These are phyloP conservation scores for Sarocladiaceae sp. DNA, from an alignment of 2,329 filamentous ascomycete species.

Conservation along the genomic window DNA sequence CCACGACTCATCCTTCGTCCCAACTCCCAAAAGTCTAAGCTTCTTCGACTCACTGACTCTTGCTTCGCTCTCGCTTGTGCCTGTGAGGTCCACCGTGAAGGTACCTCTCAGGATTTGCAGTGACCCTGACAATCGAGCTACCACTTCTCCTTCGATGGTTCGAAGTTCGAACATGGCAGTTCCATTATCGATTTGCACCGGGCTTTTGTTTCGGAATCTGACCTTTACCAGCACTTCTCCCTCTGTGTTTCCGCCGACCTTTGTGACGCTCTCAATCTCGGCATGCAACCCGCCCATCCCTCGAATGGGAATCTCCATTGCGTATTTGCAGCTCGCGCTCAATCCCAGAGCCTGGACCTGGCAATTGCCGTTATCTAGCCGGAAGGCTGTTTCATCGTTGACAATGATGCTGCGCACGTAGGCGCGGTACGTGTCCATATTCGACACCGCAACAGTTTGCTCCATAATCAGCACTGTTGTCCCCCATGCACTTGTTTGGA, in stretches of 20 bases:
- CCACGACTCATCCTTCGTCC: slow-evolving; percentile 22
- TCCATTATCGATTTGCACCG: slow-evolving; percentile 27
- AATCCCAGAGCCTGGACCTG: slow-evolving; percentile 21
- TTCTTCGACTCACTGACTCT: slow-evolving; percentile 7
- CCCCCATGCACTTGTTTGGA: slow-evolving; percentile 23
- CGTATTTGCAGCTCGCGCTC: slow-evolving; percentile 19
- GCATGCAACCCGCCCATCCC: slow-evolving; percentile 22
- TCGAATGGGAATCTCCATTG: slow-evolving; percentile 22
- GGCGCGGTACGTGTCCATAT: slow-evolving; percentile 23
- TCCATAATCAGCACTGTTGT: slow-evolving; percentile 21
- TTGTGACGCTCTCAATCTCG: slow-evolving; percentile 16
- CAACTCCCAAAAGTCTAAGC: slow-evolving; percentile 21
- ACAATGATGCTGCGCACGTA: slow-evolving; percentile 26
- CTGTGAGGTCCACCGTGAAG: slow-evolving; percentile 22
- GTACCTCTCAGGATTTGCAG: slow-evolving; percentile 23
- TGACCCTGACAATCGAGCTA: slow-evolving; percentile 24
- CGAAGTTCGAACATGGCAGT: slow-evolving; percentile 26
- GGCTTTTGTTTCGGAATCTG: slow-evolving; percentile 23
- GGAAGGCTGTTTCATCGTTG: slow-evolving; percentile 22
- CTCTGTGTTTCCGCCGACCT: slow-evolving; percentile 14
- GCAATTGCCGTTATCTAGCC: slow-evolving; percentile 24
- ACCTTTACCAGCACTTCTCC: slow-evolving; percentile 18
- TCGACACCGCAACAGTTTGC: slow-evolving; percentile 23
- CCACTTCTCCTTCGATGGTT: slow-evolving; percentile 18
- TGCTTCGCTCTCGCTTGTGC: background rate